Base-by-base conservation (phyloP, 768 basidiomycete species). In the Suillus plorans region DNA sequence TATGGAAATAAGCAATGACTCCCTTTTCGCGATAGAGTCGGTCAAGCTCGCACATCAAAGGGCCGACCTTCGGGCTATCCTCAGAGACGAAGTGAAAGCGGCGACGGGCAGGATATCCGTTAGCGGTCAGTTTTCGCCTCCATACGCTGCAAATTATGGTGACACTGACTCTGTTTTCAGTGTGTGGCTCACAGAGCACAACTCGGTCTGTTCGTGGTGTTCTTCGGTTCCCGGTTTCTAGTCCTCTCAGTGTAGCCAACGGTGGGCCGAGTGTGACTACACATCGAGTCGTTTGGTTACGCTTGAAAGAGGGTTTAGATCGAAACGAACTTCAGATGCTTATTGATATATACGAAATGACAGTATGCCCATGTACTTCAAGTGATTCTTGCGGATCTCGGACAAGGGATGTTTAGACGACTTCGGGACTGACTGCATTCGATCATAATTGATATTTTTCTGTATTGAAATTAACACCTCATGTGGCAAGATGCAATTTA, bases 191-290 rank as follows among this genome's bases (percentile, higher is more conserved):
- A 0, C 71, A 72, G 12, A 72, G 72, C 1, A 71, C 85, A 2
- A 72, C 76, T 4, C 68, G 71, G 14, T 68, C 73, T 6, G 81
- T 81, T n/a, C 75, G 79, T 14, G 53, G 68, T 0, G 78, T 80
- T 0, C 69, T 85, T 44, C 74, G 80, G 4, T 63, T 69, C 5
- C 76, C 77, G 25, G 67, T 76, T 3, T 70, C 68, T 22, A 72
- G 81, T 2, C 67, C 70, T 9, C 28, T 61, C 16, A 80, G 78
- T 41, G 70, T 84, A 9, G 64, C 83, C 37, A 73, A 73, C 37
- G 84, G 84, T 5, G 84, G 81, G 3, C 80, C 84, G 39, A 81
- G 77, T 49, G 78, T 85, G 12, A 67, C 73, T 86, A 31, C 80
- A 83, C 67, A 74, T 85, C 10, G 85, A 86, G 69, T 76, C 79